Conservation (phyloP, 1,284 basidiomycete species). For the Boletus hoseneyae region DNA sequence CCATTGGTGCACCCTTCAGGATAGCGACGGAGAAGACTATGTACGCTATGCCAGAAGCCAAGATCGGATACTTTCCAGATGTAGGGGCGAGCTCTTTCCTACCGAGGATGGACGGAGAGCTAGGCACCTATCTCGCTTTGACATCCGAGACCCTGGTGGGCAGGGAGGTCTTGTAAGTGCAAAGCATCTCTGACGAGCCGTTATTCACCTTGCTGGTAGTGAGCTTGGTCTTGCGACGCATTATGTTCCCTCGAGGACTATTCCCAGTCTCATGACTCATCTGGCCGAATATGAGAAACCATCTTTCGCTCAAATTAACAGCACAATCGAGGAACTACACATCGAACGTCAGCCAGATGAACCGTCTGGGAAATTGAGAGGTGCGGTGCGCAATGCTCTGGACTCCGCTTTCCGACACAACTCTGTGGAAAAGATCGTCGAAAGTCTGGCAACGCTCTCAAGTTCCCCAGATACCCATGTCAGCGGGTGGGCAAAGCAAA, state of each 20-base stretch:
- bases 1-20: constrained; percentile 86
- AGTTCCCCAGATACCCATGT: constrained; percentile 45
- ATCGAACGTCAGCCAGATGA: constrained; percentile 59
- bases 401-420: constrained; percentile 75
- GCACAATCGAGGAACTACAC: constrained; percentile 66
- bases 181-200: constrained; percentile 10
- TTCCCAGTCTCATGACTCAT: constrained; percentile 65
- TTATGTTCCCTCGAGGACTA: constrained; percentile 73
- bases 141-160: constrained; percentile 77
- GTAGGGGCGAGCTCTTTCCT: constrained; percentile 93
- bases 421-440: constrained; percentile 69
- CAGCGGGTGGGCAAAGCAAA: constrained; percentile 71
- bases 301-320: constrained; percentile 46
- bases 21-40: constrained; percentile 91
- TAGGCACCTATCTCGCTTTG: constrained; percentile 93
- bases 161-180: constrained; percentile 77
- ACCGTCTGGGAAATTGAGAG: constrained; percentile 52
- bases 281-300: constrained; percentile 59
- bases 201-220: constrained; percentile 38
- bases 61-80: constrained; percentile 87
- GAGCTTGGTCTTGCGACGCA: constrained; percentile 92
- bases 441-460: constrained; percentile 49
- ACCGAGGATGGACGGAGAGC: constrained; percentile 84
- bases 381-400: constrained; percentile 67
- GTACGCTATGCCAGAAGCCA: constrained; percentile 98